Evolutionary conservation across 371 early-diverging fungal genomes (phyloP), one percentile per base, ranked within the genome.

Genomic region (Blakeslea trispora): DNA sequence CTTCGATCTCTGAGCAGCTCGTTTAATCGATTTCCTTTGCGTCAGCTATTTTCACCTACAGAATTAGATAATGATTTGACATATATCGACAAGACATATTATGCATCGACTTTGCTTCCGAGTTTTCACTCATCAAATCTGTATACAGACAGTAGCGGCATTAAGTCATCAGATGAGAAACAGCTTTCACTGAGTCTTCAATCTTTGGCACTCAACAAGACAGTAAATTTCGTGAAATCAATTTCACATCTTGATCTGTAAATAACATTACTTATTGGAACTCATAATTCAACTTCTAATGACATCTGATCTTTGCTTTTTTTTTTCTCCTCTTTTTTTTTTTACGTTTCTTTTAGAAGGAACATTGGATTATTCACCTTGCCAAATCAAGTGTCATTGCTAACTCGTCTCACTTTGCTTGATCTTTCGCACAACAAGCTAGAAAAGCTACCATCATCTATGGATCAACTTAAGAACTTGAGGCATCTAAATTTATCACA

Each of bases 361-460:
- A 61, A 71, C 44, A 55, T 63, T 17, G 66, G 64, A 1, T 56
- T 77, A 8, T 56, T 40, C 31, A 46, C 41, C n/a, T 13, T 77
- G n/a, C 79, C 76, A 2, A 62, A 34, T 3, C 66, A 69, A 19
- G 61, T 79, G 8, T 54, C 64, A 1, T 34, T 53, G 5, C 51
- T 79, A 8, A 64, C 66, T 8, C 64, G 63, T 18, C 49, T 79
- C 7, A 70, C 72, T 0, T 21, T 60, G 15, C 53, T 79, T n/a
- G 71, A 76, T 45, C 34, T 91, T 17, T 72, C 79, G 6, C 62
- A 66, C 23, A 78, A 78, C 58, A 66, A 65, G 31, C 24, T 78
- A n/a, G 37, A 54, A 6, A 53, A 71, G 17, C 21, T 78, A 31
- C 79, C 79, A 3, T 21, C 57, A 1, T 50, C 62, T 14, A 61